These are phyloP conservation scores for Oryza glumipatula DNA, from an alignment of 176 grass and related monocot genomes.

Conservation along the genomic window DNA sequence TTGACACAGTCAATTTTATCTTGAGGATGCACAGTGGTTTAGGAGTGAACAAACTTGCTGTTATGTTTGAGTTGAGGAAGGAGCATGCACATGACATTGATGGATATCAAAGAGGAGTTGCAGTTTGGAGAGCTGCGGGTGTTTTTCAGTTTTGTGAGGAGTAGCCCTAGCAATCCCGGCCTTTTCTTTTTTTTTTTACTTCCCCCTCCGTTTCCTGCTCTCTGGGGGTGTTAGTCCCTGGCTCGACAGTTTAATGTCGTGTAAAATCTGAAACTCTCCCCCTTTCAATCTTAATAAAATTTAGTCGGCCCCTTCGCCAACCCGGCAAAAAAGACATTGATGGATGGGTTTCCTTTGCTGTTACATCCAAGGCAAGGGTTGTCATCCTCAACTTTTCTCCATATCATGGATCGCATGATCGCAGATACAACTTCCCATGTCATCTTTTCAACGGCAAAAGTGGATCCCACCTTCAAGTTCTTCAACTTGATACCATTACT, in stretches of 20 bases:
- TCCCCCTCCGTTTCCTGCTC: too few species aligned
- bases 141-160: too few species aligned
- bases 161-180: too few species aligned
- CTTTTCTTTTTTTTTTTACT: too few species aligned
- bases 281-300: background rate
- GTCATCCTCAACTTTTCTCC: conserved; percentile 31
- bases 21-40: background rate
- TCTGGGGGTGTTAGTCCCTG: too few species aligned
- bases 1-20: background rate
- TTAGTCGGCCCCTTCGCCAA: too few species aligned
- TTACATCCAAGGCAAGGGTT: conserved; percentile 14
- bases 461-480: background rate
- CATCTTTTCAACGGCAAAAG: conserved; percentile 28
- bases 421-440: conserved; percentile 5
- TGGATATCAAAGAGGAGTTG: background rate
- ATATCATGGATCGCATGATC: background rate
- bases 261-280: too few species aligned
- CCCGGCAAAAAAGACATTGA: background rate
- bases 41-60: background rate
- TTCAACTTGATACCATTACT: conserved; percentile 13
- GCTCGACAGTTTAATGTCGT: too few species aligned
- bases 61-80: conserved; percentile 28
- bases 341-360: conserved; percentile 35
- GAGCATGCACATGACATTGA: conserved; percentile 21
- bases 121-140: too few species aligned